Evolutionary conservation across 495 filamentous ascomycete genomes (phyloP).

Genomic region (Daldinia caldariorum): DNA sequence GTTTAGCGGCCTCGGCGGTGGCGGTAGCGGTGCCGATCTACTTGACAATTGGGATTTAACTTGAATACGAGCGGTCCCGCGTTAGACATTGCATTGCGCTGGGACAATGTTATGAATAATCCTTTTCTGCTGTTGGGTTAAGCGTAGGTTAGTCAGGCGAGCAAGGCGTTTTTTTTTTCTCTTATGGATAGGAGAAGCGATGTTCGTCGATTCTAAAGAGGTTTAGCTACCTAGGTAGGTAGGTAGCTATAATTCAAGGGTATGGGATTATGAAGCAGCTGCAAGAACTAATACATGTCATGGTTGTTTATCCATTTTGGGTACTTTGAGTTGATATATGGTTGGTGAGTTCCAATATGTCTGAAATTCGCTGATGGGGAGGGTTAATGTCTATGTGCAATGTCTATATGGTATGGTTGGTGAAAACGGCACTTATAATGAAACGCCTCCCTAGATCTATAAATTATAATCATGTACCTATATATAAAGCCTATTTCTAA

Average conservation of each 20-base stretch:
- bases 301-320: too few species aligned
- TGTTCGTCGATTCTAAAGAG: not conserved
- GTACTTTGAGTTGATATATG: too few species aligned
- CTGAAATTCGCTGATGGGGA: too few species aligned
- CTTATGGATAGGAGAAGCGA: constrained; percentile 10
- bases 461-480: too few species aligned
- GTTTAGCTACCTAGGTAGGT: too few species aligned
- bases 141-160: not conserved
- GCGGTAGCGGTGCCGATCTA: constrained; percentile 29
- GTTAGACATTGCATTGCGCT: constrained; percentile 11
- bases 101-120: not conserved
- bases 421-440: too few species aligned
- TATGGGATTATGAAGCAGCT: not conserved
- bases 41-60: constrained; percentile 46
- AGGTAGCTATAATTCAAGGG: not conserved
- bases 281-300: not conserved
- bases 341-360: too few species aligned
- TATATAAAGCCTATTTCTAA: too few species aligned
- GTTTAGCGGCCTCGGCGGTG: constrained; percentile 35
- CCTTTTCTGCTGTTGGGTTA: not conserved
- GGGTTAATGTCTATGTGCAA: too few species aligned
- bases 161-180: constrained; percentile 11
- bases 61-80: too few species aligned
- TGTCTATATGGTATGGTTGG: too few species aligned
- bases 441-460: too few species aligned